Percentiles rank a stretch among this genome's conserved stretches.
These are phyloP conservation scores for Eimeria necatrix DNA, from an alignment of 169 alveolate species.

Conservation along the genomic window DNA sequence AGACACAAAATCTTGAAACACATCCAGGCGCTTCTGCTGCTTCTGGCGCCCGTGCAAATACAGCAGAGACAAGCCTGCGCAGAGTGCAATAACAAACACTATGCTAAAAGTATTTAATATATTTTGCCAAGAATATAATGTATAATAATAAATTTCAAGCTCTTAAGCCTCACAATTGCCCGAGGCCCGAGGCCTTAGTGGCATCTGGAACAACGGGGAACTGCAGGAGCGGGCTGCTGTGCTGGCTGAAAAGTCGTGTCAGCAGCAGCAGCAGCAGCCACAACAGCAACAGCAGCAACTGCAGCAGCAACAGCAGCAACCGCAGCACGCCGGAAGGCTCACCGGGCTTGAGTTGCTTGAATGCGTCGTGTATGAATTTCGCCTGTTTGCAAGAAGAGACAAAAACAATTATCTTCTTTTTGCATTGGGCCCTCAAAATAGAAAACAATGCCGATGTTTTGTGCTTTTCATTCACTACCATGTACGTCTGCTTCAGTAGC, in stretches of 20 bases:
- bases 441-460: slow-evolving; percentile 95
- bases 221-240: no score
- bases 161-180: no score
- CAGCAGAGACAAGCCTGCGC: slow-evolving; percentile 82
- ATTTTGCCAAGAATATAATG: no score
- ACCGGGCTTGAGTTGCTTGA: slow-evolving; percentile 96
- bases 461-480: slow-evolving; percentile 91
- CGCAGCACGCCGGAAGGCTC: slow-evolving; percentile 84
- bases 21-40: slow-evolving; percentile 96
- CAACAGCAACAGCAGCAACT: neutral
- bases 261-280: neutral
- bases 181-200: no score
- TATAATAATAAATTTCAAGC: no score
- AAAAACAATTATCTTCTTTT: slow-evolving; percentile 93
- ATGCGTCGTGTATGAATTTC: slow-evolving; percentile 97
- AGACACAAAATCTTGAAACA: slow-evolving; percentile 95
- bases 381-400: slow-evolving; percentile 96
- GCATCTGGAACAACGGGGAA: no score
- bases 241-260: neutral
- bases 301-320: neutral
- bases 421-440: slow-evolving; percentile 94
- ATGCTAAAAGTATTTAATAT: no score
- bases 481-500: slow-evolving; percentile 90
- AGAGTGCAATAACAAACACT: no score
- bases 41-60: slow-evolving; percentile 98